phyloP scores from a whole-genome alignment of 2,329 filamentous ascomycete genomes.

The Volutella citrinella region DNA sequence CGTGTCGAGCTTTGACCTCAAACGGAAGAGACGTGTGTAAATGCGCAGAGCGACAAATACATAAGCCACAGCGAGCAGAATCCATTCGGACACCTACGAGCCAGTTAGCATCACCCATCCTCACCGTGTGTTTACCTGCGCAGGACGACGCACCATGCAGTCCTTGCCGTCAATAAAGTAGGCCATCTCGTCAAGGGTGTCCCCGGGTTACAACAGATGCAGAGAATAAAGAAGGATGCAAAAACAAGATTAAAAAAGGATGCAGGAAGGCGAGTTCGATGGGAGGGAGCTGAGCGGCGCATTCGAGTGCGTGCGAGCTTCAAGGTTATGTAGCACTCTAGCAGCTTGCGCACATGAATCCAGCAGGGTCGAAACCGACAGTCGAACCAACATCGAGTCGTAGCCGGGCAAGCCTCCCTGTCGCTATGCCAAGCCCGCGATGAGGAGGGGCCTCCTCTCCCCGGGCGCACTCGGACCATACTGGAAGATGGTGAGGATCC shows the following conservation, averaged over 20 bases:
- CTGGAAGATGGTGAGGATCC: too few species aligned
- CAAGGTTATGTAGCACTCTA: conserved; percentile 1
- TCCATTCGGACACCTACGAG: conserved; percentile 35
- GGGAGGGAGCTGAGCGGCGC: not conserved
- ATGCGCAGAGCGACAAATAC: conserved; percentile 28
- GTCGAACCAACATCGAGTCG: conserved; percentile 4
- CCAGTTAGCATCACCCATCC: too few species aligned
- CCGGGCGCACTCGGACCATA: too few species aligned
- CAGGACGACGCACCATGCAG: conserved; percentile 21
- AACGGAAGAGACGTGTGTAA: conserved; percentile 30
- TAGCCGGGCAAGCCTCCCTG: not conserved
- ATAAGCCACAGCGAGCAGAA: conserved; percentile 24
- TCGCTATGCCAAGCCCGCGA: too few species aligned
- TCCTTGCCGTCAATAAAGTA: conserved; percentile 21
- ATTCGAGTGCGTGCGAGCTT: not conserved
- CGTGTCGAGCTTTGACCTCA: conserved; percentile 26
- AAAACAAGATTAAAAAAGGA: not conserved
- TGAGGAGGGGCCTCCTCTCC: too few species aligned
- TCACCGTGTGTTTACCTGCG: too few species aligned
- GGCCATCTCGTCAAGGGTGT: conserved; percentile 10
- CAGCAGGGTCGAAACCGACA: too few species aligned
- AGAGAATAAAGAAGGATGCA: too few species aligned
- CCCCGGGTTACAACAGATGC: not conserved
- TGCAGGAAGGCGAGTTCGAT: not conserved
- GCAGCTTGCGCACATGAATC: not conserved